A percentile compares a stretch with the other conserved stretches of the same genome.
These are phyloP conservation scores for Malus sylvestris DNA, from an alignment of 306 rosid genomes.

Conservation along the genomic window DNA sequence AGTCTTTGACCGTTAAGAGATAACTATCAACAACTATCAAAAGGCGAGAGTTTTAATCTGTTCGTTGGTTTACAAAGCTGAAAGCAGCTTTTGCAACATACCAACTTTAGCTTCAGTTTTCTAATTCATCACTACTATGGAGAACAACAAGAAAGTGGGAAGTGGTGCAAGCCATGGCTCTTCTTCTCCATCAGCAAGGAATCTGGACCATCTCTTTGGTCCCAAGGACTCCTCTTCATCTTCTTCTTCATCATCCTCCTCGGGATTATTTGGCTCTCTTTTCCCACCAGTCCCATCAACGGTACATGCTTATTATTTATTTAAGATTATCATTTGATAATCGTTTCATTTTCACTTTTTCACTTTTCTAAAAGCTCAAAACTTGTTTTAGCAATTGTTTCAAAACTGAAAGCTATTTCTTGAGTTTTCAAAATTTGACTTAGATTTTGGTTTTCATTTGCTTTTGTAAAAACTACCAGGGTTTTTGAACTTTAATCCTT, in stretches of 20 bases:
- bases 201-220: slow-evolving; percentile 69
- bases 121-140: slow-evolving; percentile 27
- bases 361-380: background rate
- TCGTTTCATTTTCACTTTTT: too few species aligned
- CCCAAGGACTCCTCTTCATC: slow-evolving; percentile 44
- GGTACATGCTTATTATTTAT: slow-evolving; percentile 34
- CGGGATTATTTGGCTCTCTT: slow-evolving; percentile 46
- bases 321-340: background rate
- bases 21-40: slow-evolving; percentile 18
- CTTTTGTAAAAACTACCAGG: too few species aligned
- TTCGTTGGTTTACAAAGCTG: slow-evolving; percentile 39
- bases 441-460: background rate
- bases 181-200: slow-evolving; percentile 32
- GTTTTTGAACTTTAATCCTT: too few species aligned
- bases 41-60: slow-evolving; percentile 21
- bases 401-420: too few species aligned
- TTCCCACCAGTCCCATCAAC: slow-evolving; percentile 56
- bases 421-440: background rate
- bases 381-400: too few species aligned
- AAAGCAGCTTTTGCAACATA: background rate
- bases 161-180: slow-evolving; percentile 21
- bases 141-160: slow-evolving; percentile 27
- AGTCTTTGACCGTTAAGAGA: slow-evolving; percentile 32
- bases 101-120: background rate
- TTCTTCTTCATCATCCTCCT: slow-evolving; percentile 33